Evolutionary conservation across 768 basidiomycete species (phyloP).

Genomic region (Boletus speciosus): DNA sequence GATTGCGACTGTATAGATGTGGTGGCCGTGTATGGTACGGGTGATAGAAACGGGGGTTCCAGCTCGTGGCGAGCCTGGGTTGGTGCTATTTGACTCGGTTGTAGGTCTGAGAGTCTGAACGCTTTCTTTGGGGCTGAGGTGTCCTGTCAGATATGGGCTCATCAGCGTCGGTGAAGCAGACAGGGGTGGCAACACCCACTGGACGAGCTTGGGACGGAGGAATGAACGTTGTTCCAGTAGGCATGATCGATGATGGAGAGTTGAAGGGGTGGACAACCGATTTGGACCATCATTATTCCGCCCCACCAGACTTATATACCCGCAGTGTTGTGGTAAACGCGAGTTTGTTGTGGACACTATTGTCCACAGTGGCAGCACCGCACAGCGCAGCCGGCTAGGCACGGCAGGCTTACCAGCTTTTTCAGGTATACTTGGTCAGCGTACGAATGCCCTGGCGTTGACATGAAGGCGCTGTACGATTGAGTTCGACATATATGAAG

Average conservation of each 20-base stretch:
- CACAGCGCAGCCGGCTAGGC: neutral
- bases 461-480: neutral
- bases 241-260: constrained; percentile 7
- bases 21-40: neutral
- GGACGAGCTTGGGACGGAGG: constrained; percentile 1
- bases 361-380: constrained; percentile 4
- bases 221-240: neutral
- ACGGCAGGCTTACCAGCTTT: neutral
- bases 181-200: neutral
- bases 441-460: neutral
- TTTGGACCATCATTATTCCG: neutral
- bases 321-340: constrained; percentile 3
- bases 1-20: neutral
- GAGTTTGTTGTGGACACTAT: constrained; percentile 8
- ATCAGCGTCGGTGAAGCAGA: neutral
- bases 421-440: constrained; percentile 6
- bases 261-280: neutral
- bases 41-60: neutral
- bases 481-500: neutral
- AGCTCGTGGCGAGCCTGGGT: neutral
- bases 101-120: neutral
- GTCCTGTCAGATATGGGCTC: constrained; percentile 3
- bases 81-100: neutral
- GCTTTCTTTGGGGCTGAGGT: constrained; percentile 1
- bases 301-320: constrained; percentile 11